phyloP scores from a whole-genome alignment of 495 filamentous ascomycete genomes.

The Neurospora intermedia region DNA sequence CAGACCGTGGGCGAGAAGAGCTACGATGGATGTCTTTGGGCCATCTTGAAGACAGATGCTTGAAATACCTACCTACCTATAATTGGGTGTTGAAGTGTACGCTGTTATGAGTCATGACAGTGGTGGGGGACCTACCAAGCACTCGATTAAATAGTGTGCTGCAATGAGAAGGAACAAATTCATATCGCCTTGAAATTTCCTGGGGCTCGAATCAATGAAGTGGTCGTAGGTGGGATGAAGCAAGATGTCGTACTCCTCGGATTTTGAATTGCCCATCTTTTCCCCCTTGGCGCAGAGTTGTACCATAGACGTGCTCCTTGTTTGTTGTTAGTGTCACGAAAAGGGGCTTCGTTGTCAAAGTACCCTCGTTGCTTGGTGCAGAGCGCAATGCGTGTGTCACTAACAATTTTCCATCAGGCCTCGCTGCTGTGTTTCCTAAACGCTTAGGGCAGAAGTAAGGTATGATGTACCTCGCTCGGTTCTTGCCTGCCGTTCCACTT shows the following conservation, averaged over 20 bases:
- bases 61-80: neutral
- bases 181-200: too few species aligned
- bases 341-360: neutral
- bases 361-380: neutral
- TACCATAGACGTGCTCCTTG: neutral
- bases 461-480: neutral
- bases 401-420: neutral
- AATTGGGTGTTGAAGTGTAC: neutral
- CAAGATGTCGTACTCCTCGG: too few species aligned
- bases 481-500: neutral
- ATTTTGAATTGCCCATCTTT: too few species aligned
- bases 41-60: conserved; percentile 26
- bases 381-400: neutral
- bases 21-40: conserved; percentile 38
- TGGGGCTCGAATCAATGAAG: too few species aligned
- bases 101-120: neutral
- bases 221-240: too few species aligned
- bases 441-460: neutral
- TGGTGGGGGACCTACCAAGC: neutral
- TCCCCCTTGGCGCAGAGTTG: too few species aligned
- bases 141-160: too few species aligned
- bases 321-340: neutral
- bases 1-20: conserved; percentile 43
- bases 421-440: neutral
- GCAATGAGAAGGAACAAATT: too few species aligned